A percentile compares a stretch with the other conserved stretches of the same genome.
These are phyloP conservation scores for Beta macrorhiza DNA, from an alignment of 179 eudicot species.

Conservation along the genomic window DNA sequence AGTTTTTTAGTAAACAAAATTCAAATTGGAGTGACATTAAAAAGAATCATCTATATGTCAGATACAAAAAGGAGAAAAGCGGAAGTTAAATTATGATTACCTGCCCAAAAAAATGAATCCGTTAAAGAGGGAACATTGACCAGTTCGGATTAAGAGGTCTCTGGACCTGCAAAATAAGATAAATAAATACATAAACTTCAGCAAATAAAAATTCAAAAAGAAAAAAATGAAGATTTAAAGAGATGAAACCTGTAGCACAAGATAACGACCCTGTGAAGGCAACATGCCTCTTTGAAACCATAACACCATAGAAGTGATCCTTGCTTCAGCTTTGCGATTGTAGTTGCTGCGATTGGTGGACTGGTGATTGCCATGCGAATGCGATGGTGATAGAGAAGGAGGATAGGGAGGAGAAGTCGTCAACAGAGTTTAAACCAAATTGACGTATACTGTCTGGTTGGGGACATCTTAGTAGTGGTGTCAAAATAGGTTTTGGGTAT, in stretches of 20 bases:
- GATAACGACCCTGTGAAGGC: conserved; percentile 71
- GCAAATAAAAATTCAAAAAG: neutral
- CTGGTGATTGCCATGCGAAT: conserved; percentile 22
- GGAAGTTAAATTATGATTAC: conserved; percentile 25
- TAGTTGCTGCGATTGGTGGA: neutral
- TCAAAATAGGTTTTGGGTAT: too few species aligned
- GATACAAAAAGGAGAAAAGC: neutral
- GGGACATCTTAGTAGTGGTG: too few species aligned
- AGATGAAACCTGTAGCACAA: conserved; percentile 62
- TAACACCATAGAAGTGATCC: conserved; percentile 52
- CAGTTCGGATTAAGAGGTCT: conserved; percentile 63
- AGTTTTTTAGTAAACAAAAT: neutral
- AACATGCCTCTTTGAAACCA: conserved; percentile 80
- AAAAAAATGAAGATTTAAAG: neutral
- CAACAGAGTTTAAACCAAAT: too few species aligned
- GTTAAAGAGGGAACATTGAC: conserved; percentile 81
- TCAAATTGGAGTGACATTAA: neutral
- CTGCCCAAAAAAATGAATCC: conserved; percentile 94
- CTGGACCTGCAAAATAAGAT: conserved; percentile 51
- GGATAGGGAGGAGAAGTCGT: too few species aligned
- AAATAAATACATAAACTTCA: neutral
- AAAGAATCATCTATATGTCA: neutral
- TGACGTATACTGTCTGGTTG: too few species aligned
- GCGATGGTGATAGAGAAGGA: neutral
- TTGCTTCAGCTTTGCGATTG: conserved; percentile 44